These are phyloP conservation scores for Ophiostoma novo-ulmi DNA, from an alignment of 2,329 filamentous ascomycete species.

Conservation along the genomic window DNA sequence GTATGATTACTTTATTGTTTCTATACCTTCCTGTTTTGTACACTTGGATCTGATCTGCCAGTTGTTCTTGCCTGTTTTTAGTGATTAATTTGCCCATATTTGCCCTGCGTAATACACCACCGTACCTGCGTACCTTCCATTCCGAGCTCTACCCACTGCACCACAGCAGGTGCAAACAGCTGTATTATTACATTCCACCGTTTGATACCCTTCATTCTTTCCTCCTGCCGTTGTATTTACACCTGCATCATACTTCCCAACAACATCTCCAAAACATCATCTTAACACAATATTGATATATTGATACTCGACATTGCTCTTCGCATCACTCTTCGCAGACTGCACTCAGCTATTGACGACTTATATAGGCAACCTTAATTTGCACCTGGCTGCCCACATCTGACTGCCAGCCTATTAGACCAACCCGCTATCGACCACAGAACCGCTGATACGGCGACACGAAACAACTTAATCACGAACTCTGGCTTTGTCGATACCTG, in stretches of 20 bases:
- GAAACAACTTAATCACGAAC: neutral
- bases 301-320: constrained; percentile 1
- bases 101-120: neutral
- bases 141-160: constrained; percentile 17
- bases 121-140: constrained; percentile 18
- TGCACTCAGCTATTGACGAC: neutral
- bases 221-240: constrained; percentile 5
- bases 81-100: constrained; percentile 14
- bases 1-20: neutral
- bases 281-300: neutral
- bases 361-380: neutral
- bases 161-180: neutral
- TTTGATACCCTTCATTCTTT: constrained; percentile 6
- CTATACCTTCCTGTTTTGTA: neutral
- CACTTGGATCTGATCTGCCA: neutral
- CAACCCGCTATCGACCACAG: neutral
- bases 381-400: neutral
- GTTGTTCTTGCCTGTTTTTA: constrained; percentile 8
- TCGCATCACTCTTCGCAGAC: neutral
- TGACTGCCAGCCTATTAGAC: neutral
- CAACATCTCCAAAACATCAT: constrained; percentile 12
- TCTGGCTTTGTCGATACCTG: neutral
- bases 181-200: constrained; percentile 19
- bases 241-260: constrained; percentile 1
- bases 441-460: neutral